phyloP scores from a whole-genome alignment of 257 asterid species.

The Fraxinus pennsylvanica region DNA sequence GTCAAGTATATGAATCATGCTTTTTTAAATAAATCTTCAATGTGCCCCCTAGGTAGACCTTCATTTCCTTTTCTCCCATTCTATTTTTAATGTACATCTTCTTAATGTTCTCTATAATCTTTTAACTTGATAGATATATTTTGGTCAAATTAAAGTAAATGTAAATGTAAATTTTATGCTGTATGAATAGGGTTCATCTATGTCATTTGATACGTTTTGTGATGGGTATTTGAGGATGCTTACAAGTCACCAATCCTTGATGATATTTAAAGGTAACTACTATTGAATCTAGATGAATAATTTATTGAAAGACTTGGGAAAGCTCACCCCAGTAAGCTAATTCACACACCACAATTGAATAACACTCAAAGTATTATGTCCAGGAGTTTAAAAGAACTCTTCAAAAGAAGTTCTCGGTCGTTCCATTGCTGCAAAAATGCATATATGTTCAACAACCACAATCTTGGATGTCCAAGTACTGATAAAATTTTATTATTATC shows the following conservation, averaged over 20 bases:
- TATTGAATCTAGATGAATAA: too few species aligned
- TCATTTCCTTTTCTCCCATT: neutral
- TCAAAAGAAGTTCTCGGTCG: too few species aligned
- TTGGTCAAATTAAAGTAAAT: neutral
- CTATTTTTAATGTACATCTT: neutral
- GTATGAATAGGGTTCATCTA: conserved; percentile 24
- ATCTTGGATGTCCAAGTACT: too few species aligned
- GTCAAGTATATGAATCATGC: neutral
- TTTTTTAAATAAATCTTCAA: neutral
- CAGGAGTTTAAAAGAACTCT: too few species aligned
- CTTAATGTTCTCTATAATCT: neutral
- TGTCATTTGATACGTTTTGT: conserved; percentile 25
- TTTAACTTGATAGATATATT: neutral
- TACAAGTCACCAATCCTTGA: conserved; percentile 45
- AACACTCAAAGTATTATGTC: too few species aligned
- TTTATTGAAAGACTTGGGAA: too few species aligned
- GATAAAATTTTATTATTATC: too few species aligned
- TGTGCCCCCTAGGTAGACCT: neutral
- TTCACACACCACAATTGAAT: too few species aligned
- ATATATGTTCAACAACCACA: too few species aligned
- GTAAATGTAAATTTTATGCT: neutral
- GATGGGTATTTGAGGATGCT: conserved; percentile 94
- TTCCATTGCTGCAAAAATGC: too few species aligned
- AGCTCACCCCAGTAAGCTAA: too few species aligned
- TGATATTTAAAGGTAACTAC: too few species aligned